Base-by-base conservation (phyloP, 2,329 filamentous ascomycete genomes). In the Aspergillus melleus region DNA sequence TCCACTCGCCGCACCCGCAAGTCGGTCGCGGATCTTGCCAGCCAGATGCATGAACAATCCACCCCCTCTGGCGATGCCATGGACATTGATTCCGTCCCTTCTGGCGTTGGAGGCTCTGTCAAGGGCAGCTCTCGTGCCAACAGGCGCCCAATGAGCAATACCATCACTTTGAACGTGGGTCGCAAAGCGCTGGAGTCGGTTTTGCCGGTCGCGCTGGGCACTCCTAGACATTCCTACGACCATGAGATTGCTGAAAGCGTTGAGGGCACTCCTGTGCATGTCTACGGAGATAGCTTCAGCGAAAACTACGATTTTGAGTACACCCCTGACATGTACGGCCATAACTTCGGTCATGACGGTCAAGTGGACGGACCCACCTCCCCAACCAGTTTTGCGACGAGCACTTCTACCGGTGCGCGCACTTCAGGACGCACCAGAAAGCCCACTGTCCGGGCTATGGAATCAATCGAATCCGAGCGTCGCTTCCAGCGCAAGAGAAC, bases 291-390 rank as follows among this genome's bases (percentile, higher is more conserved):
- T 12, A 55, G 49, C 22, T 67, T 58, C 24, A 57, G 61, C 36
- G 62, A 63, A 11, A 55, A 53, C 19, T 67, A 56, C 30, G 61
- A 65, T 36, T 66, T 67, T 10, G 66, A 68, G 19, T 67, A 68
- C 24, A 64, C 62, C 42, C 20, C 62, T 2, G 66, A 68, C 5
- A 63, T 68, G 61, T 67, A 67, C 46, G 52, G 61, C 14, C 63
- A 64, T 59, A 61, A 65, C 49, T 66, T 59, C 22, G 66, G 66
- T 16, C 60, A 69, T 16, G 66, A 67, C 26, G 68, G 64, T 6
- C 61, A 64, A 14, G 52, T 60, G 19, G 68, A 70, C 10, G 47
- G 52, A 14, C 64, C 63, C 4, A 59, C 59, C 8, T 69, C 67
- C 3, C 64, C 67, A 6, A 64, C 61, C 9, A 65, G 64, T 59